Conservation (phyloP, 192 early-diverging fungal genomes). For the Entrophospora sp. region DNA sequence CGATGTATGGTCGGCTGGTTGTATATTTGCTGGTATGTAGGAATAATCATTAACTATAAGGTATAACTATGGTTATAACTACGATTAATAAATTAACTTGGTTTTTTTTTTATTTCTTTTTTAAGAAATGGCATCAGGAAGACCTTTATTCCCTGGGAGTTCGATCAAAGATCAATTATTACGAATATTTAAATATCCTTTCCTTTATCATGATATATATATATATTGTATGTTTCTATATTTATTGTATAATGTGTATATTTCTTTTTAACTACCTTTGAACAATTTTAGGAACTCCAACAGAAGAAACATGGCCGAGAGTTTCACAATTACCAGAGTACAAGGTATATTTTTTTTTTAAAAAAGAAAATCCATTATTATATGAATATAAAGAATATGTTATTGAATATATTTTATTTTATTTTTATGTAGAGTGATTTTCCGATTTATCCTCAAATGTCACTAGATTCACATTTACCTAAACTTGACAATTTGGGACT, state of each 20-base stretch:
- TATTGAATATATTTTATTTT: not conserved
- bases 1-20: conserved; percentile 82
- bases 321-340: conserved; percentile 85
- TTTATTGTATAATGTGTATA: not conserved
- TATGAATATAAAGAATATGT: not conserved
- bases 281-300: conserved; percentile 68
- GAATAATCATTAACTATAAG: not conserved
- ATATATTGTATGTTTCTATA: not conserved
- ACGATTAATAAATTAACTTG: not conserved
- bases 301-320: conserved; percentile 76
- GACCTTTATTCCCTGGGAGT: conserved; percentile 85
- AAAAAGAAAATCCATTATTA: not conserved
- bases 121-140: conserved; percentile 77
- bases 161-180: conserved; percentile 81
- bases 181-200: conserved; percentile 79
- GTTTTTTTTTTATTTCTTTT: not conserved
- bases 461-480: conserved; percentile 67
- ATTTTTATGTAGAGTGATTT: conserved; percentile 54
- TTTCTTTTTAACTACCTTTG: conserved; percentile 16
- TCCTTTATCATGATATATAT: not conserved
- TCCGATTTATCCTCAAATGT: conserved; percentile 59
- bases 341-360: conserved; percentile 38
- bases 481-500: conserved; percentile 81
- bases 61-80: not conserved
- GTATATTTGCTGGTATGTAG: conserved; percentile 67